phyloP scores from a whole-genome alignment of 2,329 filamentous ascomycete species.

The Ceratocystiopsis brevicomis region DNA sequence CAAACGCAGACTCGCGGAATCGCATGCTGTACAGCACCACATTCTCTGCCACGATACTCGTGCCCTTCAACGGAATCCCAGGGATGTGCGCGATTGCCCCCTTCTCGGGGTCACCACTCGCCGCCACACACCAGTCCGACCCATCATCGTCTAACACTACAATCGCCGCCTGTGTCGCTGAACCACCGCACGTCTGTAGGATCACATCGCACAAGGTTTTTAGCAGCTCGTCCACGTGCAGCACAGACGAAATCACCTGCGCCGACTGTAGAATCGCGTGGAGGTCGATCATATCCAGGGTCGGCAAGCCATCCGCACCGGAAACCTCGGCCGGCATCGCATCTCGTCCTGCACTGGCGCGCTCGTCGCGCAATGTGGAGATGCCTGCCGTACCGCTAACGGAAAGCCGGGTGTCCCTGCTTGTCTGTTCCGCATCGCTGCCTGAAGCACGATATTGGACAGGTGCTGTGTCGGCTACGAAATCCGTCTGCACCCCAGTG shows the following conservation, averaged over 20 bases:
- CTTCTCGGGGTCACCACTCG: conserved; percentile 51
- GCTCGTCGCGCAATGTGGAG: conserved; percentile 33
- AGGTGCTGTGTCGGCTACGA: conserved; percentile 36
- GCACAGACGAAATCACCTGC: conserved; percentile 60
- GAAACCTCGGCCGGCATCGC: conserved; percentile 35
- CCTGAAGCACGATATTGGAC: conserved; percentile 30
- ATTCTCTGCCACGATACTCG: conserved; percentile 54
- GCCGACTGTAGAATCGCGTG: conserved; percentile 62
- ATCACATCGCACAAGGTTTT: conserved; percentile 72
- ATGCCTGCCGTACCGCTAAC: conserved; percentile 16
- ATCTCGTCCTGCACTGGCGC: conserved; percentile 44
- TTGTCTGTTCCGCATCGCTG: conserved; percentile 22
- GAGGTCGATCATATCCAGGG: conserved; percentile 67
- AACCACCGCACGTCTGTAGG: conserved; percentile 53
- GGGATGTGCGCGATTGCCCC: conserved; percentile 49
- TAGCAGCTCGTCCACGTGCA: conserved; percentile 56
- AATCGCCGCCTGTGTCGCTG: conserved; percentile 53
- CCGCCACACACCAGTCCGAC: conserved; percentile 51
- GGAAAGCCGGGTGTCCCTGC: conserved; percentile 12
- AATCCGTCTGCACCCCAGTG: conserved; percentile 46
- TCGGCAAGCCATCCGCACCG: conserved; percentile 41
- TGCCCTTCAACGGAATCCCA: conserved; percentile 43
- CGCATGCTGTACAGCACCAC: conserved; percentile 60
- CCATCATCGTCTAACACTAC: conserved; percentile 49
- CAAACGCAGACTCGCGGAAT: conserved; percentile 57